These are phyloP conservation scores for Yarrowia phangngaensis DNA, from an alignment of 805 yeast species.

Conservation along the genomic window DNA sequence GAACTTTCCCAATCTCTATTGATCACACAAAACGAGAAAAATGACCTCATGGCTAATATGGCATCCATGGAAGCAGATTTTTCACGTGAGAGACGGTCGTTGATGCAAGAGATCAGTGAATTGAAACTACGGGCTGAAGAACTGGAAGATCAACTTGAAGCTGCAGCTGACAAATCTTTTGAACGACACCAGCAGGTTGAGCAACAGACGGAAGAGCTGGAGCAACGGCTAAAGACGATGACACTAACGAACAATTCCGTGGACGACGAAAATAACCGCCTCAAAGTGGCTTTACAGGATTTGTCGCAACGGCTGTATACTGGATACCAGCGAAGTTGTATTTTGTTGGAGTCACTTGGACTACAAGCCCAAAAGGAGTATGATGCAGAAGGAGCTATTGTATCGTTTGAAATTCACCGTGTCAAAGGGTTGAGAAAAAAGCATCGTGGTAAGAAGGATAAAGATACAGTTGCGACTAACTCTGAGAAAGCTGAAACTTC, in stretches of 20 bases:
- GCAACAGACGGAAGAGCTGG: slow-evolving; percentile 42
- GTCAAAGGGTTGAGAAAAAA: slow-evolving; percentile 58
- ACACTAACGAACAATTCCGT: slow-evolving; percentile 34
- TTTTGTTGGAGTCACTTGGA: slow-evolving; percentile 71
- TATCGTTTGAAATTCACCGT: slow-evolving; percentile 49
- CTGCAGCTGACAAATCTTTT: slow-evolving; percentile 36
- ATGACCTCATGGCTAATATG: slow-evolving; percentile 65
- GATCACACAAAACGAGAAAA: slow-evolving; percentile 47
- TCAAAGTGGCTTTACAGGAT: slow-evolving; percentile 39
- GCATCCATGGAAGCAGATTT: slow-evolving; percentile 60
- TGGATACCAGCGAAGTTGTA: slow-evolving; percentile 45
- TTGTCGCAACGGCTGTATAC: slow-evolving; percentile 44
- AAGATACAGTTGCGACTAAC: slow-evolving; percentile 14
- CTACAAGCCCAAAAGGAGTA: slow-evolving; percentile 36
- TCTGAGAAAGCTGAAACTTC: no score
- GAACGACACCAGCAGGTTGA: slow-evolving; percentile 27
- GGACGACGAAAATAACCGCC: slow-evolving; percentile 31
- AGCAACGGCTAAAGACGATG: slow-evolving; percentile 40
- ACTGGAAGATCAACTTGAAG: slow-evolving; percentile 46
- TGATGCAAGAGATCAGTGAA: slow-evolving; percentile 50
- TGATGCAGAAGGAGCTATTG: slow-evolving; percentile 44
- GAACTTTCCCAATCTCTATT: background rate
- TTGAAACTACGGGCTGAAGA: slow-evolving; percentile 47
- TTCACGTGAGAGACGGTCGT: slow-evolving; percentile 49
- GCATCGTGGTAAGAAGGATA: slow-evolving; percentile 10